Percentiles rank a stretch among this genome's conserved stretches.
These are phyloP conservation scores for Diaporthe sp. DNA, from an alignment of 2,329 filamentous ascomycete genomes.

Conservation along the genomic window DNA sequence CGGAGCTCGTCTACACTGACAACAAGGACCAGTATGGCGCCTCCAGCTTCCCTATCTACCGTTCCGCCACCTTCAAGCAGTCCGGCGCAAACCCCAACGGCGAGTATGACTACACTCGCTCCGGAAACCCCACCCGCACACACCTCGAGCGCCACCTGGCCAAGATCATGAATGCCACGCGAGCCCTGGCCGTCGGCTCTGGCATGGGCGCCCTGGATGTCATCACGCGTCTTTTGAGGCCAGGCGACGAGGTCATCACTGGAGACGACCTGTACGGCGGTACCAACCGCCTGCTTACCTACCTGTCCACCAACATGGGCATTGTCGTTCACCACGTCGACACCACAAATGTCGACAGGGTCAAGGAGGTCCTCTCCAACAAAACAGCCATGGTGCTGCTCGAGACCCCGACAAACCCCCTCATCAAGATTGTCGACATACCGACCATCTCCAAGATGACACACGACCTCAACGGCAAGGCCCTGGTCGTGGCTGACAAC, in stretches of 20 bases:
- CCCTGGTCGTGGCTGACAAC: constrained; percentile 94
- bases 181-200: constrained; percentile 92
- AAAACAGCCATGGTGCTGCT: constrained; percentile 97
- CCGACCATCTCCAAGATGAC: constrained; percentile 81
- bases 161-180: constrained; percentile 97
- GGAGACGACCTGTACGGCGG: constrained; percentile 98
- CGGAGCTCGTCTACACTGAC: constrained; percentile 96
- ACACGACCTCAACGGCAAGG: constrained; percentile 82
- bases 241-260: constrained; percentile 96
- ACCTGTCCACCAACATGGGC: constrained; percentile 87
- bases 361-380: constrained; percentile 76
- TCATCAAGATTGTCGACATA: constrained; percentile 98
- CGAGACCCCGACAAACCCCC: constrained; percentile 95
- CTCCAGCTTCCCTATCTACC: constrained; percentile 97
- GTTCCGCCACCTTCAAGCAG: constrained; percentile 99
- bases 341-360: constrained; percentile 83
- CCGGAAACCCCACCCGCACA: constrained; percentile 95
- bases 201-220: constrained; percentile 98
- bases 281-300: constrained; percentile 93
- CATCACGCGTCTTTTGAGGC: constrained; percentile 89
- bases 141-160: constrained; percentile 97
- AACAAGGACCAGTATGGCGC: constrained; percentile 97
- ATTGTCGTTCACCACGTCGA: constrained; percentile 98
- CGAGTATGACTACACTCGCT: constrained; percentile 99
- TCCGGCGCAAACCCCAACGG: constrained; percentile 82